phyloP scores from a whole-genome alignment of 148 eudicot species.

The Fallopia convolvulus region DNA sequence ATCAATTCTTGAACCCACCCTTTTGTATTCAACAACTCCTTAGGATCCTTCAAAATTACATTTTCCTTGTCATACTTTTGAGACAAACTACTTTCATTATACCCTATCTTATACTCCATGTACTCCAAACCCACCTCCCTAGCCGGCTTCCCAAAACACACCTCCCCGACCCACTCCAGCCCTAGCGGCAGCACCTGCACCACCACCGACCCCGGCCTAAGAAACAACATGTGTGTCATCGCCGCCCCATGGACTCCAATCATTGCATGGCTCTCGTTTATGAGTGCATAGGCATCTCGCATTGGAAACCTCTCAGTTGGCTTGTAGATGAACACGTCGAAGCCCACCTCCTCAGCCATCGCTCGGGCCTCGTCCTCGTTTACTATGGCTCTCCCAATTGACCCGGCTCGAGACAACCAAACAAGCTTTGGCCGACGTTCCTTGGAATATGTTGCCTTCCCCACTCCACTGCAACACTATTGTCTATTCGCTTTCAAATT shows the following conservation, averaged over 20 bases:
- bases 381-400: constrained; percentile 20
- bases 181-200: constrained; percentile 42
- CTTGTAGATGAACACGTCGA: constrained; percentile 20
- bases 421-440: constrained; percentile 25
- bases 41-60: constrained; percentile 21
- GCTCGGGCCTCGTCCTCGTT: constrained; percentile 21
- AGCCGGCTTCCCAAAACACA: constrained; percentile 36
- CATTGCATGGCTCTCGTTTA: constrained; percentile 30
- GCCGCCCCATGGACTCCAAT: constrained; percentile 29
- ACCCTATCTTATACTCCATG: constrained; percentile 24
- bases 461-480: no score
- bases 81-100: constrained; percentile 36
- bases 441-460: not conserved
- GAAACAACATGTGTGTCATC: constrained; percentile 20
- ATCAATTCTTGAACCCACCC: constrained; percentile 28
- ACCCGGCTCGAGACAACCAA: constrained; percentile 18
- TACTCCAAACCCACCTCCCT: constrained; percentile 39
- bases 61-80: constrained; percentile 19
- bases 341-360: constrained; percentile 24
- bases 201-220: constrained; percentile 15
- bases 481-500: no score
- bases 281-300: constrained; percentile 18
- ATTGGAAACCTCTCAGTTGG: constrained; percentile 17
- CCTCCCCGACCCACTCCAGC: constrained; percentile 24
- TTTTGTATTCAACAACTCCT: not conserved